These are phyloP conservation scores for Pseudocercospora vitis DNA, from an alignment of 2,329 filamentous ascomycete species.

Conservation along the genomic window DNA sequence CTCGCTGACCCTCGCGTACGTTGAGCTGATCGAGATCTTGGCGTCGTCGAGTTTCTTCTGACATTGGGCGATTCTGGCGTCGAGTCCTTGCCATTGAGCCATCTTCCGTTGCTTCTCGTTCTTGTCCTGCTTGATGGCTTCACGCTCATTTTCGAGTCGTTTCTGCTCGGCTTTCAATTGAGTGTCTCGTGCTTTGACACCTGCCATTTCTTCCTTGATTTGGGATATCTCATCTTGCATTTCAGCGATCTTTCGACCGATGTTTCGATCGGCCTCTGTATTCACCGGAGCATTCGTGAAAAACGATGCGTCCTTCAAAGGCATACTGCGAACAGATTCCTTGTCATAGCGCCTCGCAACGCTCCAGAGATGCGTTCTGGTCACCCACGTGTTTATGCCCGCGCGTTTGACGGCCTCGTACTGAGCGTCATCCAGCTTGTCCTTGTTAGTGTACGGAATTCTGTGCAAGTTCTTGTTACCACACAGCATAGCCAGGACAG, in stretches of 20 bases:
- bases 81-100: slow-evolving; percentile 67
- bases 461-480: slow-evolving; percentile 67
- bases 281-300: slow-evolving; percentile 82
- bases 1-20: slow-evolving; percentile 45
- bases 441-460: slow-evolving; percentile 63
- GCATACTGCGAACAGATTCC: slow-evolving; percentile 66
- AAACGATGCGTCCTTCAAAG: slow-evolving; percentile 60
- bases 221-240: slow-evolving; percentile 43
- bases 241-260: slow-evolving; percentile 55
- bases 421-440: slow-evolving; percentile 63
- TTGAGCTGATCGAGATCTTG: slow-evolving; percentile 42
- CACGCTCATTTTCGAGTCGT: slow-evolving; percentile 47
- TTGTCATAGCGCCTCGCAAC: slow-evolving; percentile 73
- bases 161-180: slow-evolving; percentile 26
- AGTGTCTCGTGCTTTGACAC: slow-evolving; percentile 24
- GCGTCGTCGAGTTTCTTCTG: slow-evolving; percentile 47
- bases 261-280: slow-evolving; percentile 58
- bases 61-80: slow-evolving; percentile 66
- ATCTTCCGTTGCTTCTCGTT: slow-evolving; percentile 62
- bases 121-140: slow-evolving; percentile 24
- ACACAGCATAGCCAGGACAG: slow-evolving; percentile 87
- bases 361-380: slow-evolving; percentile 62
- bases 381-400: slow-evolving; percentile 67
- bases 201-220: slow-evolving; percentile 41
- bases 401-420: slow-evolving; percentile 61